Evolutionary conservation across 306 rosid genomes (phyloP).

Genomic region (Lathyrus sativus): DNA sequence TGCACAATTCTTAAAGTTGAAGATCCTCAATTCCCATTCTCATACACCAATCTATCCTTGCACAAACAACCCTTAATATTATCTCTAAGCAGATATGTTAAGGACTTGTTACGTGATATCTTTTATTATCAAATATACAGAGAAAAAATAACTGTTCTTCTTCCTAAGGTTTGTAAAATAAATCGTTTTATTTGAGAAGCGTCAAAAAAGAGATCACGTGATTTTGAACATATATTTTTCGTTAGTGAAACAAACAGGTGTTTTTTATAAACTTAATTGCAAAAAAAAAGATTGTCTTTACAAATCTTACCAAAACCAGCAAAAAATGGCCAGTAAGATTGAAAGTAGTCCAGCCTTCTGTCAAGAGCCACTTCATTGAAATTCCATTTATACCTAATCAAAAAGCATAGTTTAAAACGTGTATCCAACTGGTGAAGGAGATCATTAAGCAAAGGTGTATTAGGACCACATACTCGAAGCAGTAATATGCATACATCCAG

Average conservation of each 20-base stretch:
- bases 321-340: conserved; percentile 92
- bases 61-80: conserved; percentile 17
- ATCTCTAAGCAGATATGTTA: conserved; percentile 1
- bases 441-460: conserved; percentile 27
- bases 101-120: conserved; percentile 3
- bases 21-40: conserved; percentile 4
- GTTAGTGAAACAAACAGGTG: conserved; percentile 15
- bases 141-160: conserved; percentile 23
- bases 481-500: conserved; percentile 97
- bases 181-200: conserved; percentile 17
- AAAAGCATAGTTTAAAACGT: conserved; percentile 30
- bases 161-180: conserved; percentile 12
- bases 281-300: conserved; percentile 28
- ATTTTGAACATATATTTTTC: conserved; percentile 33
- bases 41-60: conserved; percentile 20
- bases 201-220: conserved; percentile 6
- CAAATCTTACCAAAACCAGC: conserved; percentile 79
- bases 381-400: conserved; percentile 89
- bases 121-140: conserved; percentile 22
- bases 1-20: conserved; percentile 12
- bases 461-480: conserved; percentile 82
- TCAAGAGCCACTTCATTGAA: conserved; percentile 76
- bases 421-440: conserved; percentile 28
- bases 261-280: conserved; percentile 12
- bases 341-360: conserved; percentile 75